Percentiles rank a stretch among this genome's conserved stretches.
phyloP scores from a whole-genome alignment of 768 basidiomycete species.

The Porpolomopsis calyptriformis region DNA sequence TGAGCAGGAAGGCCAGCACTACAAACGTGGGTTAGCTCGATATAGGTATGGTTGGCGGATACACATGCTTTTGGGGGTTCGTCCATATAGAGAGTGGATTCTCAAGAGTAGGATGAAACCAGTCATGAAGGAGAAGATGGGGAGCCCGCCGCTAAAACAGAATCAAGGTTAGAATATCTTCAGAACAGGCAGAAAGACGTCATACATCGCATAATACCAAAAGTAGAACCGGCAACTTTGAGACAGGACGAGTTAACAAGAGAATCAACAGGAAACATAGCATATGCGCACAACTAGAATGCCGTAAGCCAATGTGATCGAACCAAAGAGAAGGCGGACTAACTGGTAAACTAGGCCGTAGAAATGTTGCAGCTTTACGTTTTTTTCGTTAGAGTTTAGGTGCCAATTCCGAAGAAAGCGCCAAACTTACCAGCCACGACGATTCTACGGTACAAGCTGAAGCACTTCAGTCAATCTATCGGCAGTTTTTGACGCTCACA shows the following conservation, averaged over 20 bases:
- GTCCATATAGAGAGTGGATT: background rate
- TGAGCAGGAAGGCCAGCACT: background rate
- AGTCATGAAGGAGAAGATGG: background rate
- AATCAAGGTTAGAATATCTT: background rate
- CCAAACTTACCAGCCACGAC: too few relatives aligned
- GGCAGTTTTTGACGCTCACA: too few relatives aligned
- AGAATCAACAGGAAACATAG: background rate
- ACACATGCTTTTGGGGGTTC: background rate
- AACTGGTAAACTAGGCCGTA: too few relatives aligned
- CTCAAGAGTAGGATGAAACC: background rate
- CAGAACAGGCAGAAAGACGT: background rate
- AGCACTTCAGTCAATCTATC: too few relatives aligned
- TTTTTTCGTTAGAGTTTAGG: too few relatives aligned
- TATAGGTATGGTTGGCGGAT: background rate
- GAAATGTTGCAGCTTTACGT: too few relatives aligned
- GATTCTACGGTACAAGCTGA: too few relatives aligned
- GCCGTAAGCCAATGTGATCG: too few relatives aligned
- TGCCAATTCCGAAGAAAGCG: too few relatives aligned
- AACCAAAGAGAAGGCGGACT: too few relatives aligned
- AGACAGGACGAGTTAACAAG: background rate
- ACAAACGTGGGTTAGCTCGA: background rate
- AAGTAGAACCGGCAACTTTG: background rate
- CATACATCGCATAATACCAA: background rate
- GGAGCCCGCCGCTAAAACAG: background rate
- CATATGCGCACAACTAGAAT: background rate